phyloP scores from a whole-genome alignment of 768 basidiomycete genomes.

The Russula sp. region DNA sequence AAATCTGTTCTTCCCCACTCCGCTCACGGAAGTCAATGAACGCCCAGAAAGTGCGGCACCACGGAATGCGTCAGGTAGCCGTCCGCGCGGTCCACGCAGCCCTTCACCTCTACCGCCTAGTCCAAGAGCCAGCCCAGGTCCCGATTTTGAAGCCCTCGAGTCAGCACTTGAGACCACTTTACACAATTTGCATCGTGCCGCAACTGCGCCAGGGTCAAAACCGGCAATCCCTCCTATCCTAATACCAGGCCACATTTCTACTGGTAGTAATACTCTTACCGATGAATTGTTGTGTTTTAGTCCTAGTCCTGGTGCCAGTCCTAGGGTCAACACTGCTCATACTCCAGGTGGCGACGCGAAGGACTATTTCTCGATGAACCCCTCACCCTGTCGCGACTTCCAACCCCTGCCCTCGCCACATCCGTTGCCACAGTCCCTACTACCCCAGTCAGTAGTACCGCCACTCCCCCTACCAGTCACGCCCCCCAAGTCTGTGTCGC shows the following conservation, averaged over 20 bases:
- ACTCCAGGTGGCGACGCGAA: not conserved
- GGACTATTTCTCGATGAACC: conserved; percentile 4
- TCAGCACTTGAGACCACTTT: conserved; percentile 42
- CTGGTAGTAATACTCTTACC: not conserved
- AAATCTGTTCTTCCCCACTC: conserved; percentile 41
- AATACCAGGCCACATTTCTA: conserved; percentile 16
- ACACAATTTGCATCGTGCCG: conserved; percentile 35
- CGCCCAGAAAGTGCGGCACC: conserved; percentile 46
- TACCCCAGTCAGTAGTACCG: conserved; percentile 3
- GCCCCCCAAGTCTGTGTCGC: conserved; percentile 41
- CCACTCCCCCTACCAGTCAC: conserved; percentile 32
- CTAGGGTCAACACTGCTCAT: not conserved
- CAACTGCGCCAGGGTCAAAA: no score
- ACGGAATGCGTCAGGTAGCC: conserved; percentile 52
- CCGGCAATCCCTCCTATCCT: conserved; percentile 15
- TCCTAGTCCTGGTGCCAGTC: not conserved
- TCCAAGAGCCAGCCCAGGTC: conserved; percentile 39
- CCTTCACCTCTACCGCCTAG: conserved; percentile 63
- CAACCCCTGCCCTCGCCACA: conserved; percentile 2
- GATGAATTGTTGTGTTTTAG: not conserved
- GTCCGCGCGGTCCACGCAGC: conserved; percentile 70
- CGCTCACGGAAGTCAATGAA: conserved; percentile 42
- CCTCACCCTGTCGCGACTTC: conserved; percentile 10
- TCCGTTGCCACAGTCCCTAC: no score
- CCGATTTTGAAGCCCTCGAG: conserved; percentile 48